Evolutionary conservation across 495 filamentous ascomycete species (phyloP).

Genomic region (Choiromyces venosus): DNA sequence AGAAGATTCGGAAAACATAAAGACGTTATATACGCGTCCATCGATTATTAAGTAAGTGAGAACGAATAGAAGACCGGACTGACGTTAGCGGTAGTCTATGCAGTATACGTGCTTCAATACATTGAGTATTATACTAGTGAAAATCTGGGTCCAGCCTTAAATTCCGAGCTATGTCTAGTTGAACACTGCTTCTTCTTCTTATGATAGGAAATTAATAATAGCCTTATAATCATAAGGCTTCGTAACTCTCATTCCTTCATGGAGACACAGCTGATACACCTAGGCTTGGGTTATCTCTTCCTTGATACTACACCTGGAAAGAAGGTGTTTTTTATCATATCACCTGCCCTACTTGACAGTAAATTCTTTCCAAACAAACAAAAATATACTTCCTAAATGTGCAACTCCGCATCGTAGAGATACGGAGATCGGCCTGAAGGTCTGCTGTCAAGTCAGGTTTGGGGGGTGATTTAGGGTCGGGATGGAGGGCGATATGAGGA

Average conservation of each 20-base stretch:
- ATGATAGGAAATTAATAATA: background rate
- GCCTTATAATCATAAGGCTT: too few relatives aligned
- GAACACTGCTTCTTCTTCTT: too few relatives aligned
- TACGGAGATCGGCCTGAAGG: too few relatives aligned
- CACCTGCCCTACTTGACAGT: too few relatives aligned
- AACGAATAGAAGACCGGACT: background rate
- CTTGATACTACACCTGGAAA: background rate
- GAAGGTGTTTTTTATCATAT: too few relatives aligned
- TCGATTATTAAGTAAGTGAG: background rate
- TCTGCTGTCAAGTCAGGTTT: too few relatives aligned
- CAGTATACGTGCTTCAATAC: background rate
- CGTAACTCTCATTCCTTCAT: background rate
- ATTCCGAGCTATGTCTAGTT: background rate
- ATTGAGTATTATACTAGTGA: background rate
- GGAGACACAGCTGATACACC: background rate
- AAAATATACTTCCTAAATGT: too few relatives aligned
- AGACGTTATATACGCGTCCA: background rate
- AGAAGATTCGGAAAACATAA: background rate
- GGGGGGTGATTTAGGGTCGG: too few relatives aligned
- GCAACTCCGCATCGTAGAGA: too few relatives aligned
- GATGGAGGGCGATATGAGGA: too few relatives aligned
- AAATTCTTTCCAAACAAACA: too few relatives aligned
- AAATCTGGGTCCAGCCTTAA: background rate
- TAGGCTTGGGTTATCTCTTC: background rate
- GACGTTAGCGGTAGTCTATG: background rate